Conservation (phyloP, 768 basidiomycete species). For the Hypholoma fasciculare region DNA sequence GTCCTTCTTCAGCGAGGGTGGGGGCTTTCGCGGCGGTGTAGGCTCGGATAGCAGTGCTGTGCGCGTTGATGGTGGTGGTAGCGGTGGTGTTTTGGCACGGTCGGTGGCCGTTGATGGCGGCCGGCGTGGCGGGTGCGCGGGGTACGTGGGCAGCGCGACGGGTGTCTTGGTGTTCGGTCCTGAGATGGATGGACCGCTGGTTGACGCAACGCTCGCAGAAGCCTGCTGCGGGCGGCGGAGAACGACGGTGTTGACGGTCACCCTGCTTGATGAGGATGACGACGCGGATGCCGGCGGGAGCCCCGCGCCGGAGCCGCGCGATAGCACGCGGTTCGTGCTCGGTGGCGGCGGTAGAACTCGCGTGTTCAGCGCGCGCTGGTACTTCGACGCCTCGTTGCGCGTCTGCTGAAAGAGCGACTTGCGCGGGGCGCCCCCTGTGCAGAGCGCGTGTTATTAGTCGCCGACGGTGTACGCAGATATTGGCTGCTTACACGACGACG, state of each 20-base stretch:
- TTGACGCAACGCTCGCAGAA: slow-evolving; percentile 15
- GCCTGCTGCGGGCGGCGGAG: slow-evolving; percentile 31
- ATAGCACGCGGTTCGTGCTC: slow-evolving; percentile 38
- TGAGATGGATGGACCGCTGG: slow-evolving; percentile 14
- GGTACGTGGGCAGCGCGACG: slow-evolving; percentile 5
- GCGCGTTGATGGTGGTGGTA: too few relatives aligned
- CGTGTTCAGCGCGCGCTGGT: slow-evolving; percentile 58
- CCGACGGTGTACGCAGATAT: slow-evolving; percentile 10
- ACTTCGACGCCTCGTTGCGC: slow-evolving; percentile 64
- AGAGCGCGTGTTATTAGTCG: slow-evolving; percentile 14
- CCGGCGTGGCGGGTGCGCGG: not conserved
- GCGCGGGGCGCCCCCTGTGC: slow-evolving; percentile 45
- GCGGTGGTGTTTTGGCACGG: slow-evolving; percentile 6
- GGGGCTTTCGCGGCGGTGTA: slow-evolving; percentile 17
- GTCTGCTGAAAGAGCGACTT: slow-evolving; percentile 82
- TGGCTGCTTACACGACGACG: slow-evolving; percentile 44
- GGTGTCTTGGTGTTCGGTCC: not conserved
- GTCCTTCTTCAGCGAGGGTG: slow-evolving; percentile 38
- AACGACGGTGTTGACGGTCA: slow-evolving; percentile 52
- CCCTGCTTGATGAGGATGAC: slow-evolving; percentile 37
- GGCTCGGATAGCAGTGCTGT: not conserved
- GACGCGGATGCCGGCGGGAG: slow-evolving; percentile 30
- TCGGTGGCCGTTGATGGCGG: not conserved
- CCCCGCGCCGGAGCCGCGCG: slow-evolving; percentile 33
- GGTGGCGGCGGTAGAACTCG: slow-evolving; percentile 58